Evolutionary conservation across 768 basidiomycete genomes (phyloP), one percentile per base, ranked within the genome.

Genomic region (Mycena galopus): DNA sequence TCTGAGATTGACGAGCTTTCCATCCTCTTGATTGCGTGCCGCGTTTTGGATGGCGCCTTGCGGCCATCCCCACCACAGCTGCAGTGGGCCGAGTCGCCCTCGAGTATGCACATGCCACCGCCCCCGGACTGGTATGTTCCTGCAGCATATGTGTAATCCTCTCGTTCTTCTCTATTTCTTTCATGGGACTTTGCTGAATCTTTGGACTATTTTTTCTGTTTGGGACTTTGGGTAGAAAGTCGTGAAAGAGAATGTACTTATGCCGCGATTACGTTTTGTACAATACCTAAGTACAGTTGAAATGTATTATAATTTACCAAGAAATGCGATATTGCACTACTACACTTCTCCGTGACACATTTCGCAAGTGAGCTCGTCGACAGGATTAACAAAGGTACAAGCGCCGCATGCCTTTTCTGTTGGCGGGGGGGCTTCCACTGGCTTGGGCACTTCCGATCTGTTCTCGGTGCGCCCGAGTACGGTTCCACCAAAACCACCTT

Each of bases 401-500:
- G 76, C 79, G 11, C 82, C 76, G 76, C 92, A 94, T 0, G 86
- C 71, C 75, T 87, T 88, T 71, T 80, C 78, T 16, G 67, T 72
- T 11, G 59, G 39, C 42, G 77, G 77, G 53, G 75, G 60, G 35
- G 12, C 58, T 65, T 39, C 35, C 23, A 11, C 19, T 59, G 42
- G 39, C 30, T 77, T 76, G 51, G 75, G 63, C 32, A n/a, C 62
- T 65, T 56, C 44, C 32, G 57, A 65, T 32, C 72, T 44, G 67
- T 44, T 29, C 32, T 65, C 69, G 16, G 57, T 69, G n/a, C 74
- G 71, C 0, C 89, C 88, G 35, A 95, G 85, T 53, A 94, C 79
- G 27, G 94, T 95, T 29, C 94, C 94, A 62, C 88, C 87, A 78
- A 95, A 95, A 3, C 91, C 94, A 73, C 84, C 91, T 81, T 93